A percentile compares a stretch with the other conserved stretches of the same genome.
Conservation (phyloP, 192 early-diverging fungal species). For the Glomus cerebriforme region DNA sequence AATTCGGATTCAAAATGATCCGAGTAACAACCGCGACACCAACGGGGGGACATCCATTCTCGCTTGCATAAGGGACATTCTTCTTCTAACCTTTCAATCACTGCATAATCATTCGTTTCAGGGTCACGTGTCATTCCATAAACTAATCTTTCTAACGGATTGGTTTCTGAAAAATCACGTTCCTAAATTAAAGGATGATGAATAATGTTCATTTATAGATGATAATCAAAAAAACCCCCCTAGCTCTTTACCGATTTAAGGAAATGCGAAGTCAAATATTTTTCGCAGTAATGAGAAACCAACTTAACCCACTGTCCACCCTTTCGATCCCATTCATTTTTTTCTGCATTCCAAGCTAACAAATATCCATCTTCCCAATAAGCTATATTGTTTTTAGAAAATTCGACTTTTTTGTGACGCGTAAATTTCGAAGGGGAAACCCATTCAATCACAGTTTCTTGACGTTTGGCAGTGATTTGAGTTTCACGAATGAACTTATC, state of each 20-base stretch:
- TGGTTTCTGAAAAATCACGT: not conserved
- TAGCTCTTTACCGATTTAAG: not conserved
- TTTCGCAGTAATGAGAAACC: not conserved
- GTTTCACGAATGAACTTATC: not conserved
- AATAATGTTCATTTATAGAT: too few relatives aligned
- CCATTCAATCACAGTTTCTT: not conserved
- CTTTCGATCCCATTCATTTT: not conserved
- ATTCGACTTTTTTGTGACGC: not conserved
- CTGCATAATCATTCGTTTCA: not conserved
- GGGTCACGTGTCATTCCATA: slow-evolving; percentile 3
- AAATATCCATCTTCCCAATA: slow-evolving; percentile 10
- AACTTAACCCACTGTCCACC: slow-evolving; percentile 1
- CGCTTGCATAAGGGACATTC: not conserved
- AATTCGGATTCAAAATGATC: not conserved
- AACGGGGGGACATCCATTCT: slow-evolving; percentile 3
- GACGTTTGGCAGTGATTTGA: slow-evolving; percentile 2
- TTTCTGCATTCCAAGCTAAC: not conserved
- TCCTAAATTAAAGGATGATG: not conserved
- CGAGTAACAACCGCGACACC: not conserved
- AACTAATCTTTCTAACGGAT: not conserved
- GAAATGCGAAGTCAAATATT: not conserved
- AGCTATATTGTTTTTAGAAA: not conserved
- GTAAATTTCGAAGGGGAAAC: not conserved
- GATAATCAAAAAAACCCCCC: not conserved
- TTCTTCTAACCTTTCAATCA: not conserved